phyloP scores from a whole-genome alignment of 2,329 filamentous ascomycete genomes.

The Talaromyces sp. region DNA sequence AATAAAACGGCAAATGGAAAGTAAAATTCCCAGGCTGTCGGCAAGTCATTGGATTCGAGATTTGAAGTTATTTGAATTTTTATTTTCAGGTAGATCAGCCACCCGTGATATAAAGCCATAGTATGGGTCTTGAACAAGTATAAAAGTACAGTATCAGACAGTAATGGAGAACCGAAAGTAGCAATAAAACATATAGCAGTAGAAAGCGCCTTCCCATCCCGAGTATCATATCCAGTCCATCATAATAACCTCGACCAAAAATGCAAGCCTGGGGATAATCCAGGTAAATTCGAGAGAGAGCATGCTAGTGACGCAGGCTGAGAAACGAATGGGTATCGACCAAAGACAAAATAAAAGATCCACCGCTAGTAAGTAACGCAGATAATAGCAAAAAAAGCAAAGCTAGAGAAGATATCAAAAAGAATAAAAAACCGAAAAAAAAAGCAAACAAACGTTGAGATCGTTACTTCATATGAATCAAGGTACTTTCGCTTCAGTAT shows the following conservation, averaged over 20 bases:
- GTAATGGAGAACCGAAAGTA: slow-evolving; percentile 2
- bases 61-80: neutral
- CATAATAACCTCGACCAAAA: slow-evolving; percentile 3
- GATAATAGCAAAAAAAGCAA: too few species aligned
- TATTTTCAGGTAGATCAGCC: slow-evolving; percentile 1
- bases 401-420: too few species aligned
- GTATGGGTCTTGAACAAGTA: neutral
- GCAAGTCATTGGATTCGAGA: too few species aligned
- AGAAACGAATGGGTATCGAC: slow-evolving; percentile 5
- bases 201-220: slow-evolving; percentile 17
- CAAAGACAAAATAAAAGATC: slow-evolving; percentile 1
- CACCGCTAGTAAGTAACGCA: slow-evolving; percentile 15
- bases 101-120: neutral
- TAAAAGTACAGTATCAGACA: neutral
- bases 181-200: slow-evolving; percentile 7
- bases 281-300: neutral
- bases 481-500: neutral
- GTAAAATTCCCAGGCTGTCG: too few species aligned
- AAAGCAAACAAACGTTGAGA: neutral
- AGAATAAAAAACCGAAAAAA: slow-evolving; percentile 9
- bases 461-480: neutral
- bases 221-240: slow-evolving; percentile 7
- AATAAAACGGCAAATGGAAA: too few species aligned
- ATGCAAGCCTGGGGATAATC: neutral
- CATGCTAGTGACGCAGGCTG: neutral